Evolutionary conservation across 495 filamentous ascomycete species (phyloP).

Genomic region (Chlorociboria aeruginascens): DNA sequence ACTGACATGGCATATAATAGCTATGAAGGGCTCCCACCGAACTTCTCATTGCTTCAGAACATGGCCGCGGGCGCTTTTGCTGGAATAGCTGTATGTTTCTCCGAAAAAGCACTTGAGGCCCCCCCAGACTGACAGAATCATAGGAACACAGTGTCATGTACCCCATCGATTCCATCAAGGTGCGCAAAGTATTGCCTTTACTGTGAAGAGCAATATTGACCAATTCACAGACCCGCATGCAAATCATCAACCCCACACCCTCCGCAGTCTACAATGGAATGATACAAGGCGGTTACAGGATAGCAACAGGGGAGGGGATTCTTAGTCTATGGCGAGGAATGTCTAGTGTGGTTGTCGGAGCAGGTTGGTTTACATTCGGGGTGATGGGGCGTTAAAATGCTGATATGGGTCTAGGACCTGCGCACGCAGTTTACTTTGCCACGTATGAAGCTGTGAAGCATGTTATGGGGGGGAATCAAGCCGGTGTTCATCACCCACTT

Average conservation of each 20-base stretch:
- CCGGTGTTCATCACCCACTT: constrained; percentile 80
- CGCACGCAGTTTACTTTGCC: constrained; percentile 95
- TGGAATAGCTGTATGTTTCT: constrained; percentile 72
- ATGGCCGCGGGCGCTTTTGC: constrained; percentile 94
- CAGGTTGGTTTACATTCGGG: constrained; percentile 48
- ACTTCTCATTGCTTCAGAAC: constrained; percentile 54
- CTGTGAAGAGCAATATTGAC: constrained; percentile 13
- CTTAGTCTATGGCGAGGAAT: constrained; percentile 92
- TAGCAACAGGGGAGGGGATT: constrained; percentile 79
- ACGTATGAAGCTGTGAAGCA: constrained; percentile 98
- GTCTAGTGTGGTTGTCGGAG: constrained; percentile 90
- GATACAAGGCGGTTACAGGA: constrained; percentile 82
- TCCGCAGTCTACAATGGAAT: constrained; percentile 81
- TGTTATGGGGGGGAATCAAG: constrained; percentile 81
- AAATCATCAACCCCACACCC: constrained; percentile 82
- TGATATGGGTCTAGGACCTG: constrained; percentile 54
- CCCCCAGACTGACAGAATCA: constrained; percentile 5
- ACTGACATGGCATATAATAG: constrained; percentile 23
- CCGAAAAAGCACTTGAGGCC: constrained; percentile 2
- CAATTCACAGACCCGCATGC: constrained; percentile 76
- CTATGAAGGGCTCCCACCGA: constrained; percentile 48
- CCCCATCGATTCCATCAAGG: constrained; percentile 95
- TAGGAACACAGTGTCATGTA: constrained; percentile 95
- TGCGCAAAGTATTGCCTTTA: constrained; percentile 29
- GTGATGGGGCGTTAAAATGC: constrained; percentile 4